These are phyloP conservation scores for Heliamphora pulchella DNA, from an alignment of 179 eudicot species.

Conservation along the genomic window DNA sequence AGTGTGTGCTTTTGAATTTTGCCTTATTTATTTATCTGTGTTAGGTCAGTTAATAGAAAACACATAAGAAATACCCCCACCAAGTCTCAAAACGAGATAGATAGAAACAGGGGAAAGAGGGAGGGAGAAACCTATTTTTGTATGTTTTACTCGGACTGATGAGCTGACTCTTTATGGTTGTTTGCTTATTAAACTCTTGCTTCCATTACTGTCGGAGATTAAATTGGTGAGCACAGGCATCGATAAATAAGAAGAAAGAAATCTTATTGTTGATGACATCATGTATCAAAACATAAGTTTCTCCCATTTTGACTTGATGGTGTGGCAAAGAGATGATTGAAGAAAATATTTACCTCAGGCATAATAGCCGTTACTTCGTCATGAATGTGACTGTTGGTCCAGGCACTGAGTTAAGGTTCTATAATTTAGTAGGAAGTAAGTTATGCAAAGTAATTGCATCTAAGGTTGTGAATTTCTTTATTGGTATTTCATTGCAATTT, in stretches of 20 bases:
- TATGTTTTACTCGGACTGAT: background rate
- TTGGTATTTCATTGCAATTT: background rate
- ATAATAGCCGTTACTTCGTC: background rate
- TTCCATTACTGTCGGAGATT: background rate
- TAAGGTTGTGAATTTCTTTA: background rate
- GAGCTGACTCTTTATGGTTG: background rate
- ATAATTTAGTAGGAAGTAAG: background rate
- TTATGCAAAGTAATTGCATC: background rate
- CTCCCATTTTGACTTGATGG: too few relatives aligned
- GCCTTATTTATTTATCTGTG: background rate
- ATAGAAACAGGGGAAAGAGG: too few relatives aligned
- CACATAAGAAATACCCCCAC: background rate
- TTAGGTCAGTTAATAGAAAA: background rate
- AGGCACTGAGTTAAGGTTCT: constrained; percentile 1
- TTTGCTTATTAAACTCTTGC: background rate
- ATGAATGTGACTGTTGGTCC: background rate
- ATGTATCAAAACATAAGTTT: background rate
- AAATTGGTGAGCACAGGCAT: background rate
- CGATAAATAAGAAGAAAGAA: background rate
- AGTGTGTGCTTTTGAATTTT: background rate
- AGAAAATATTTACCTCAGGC: too few relatives aligned
- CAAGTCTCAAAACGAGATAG: too few relatives aligned
- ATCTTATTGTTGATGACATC: background rate
- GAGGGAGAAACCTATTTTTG: background rate
- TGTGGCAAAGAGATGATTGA: too few relatives aligned